Conservation (phyloP, 129 eudicot species). For the Rutidosis leptorrhynchoides region DNA sequence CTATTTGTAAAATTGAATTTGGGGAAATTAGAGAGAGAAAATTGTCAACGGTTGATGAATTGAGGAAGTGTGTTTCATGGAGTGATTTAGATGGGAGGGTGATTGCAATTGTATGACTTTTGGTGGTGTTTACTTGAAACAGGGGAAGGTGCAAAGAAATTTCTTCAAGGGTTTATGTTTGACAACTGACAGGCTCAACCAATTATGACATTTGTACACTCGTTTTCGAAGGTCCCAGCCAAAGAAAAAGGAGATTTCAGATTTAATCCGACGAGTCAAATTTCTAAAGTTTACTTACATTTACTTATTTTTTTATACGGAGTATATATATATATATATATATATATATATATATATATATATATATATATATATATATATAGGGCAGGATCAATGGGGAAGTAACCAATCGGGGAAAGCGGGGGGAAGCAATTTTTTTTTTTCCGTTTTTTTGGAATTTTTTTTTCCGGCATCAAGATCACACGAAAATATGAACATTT, state of each 20-base stretch:
- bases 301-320: too few relatives aligned
- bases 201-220: background rate
- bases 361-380: too few relatives aligned
- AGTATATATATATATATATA: too few relatives aligned
- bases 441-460: too few relatives aligned
- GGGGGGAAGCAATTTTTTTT: too few relatives aligned
- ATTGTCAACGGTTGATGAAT: background rate
- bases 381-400: too few relatives aligned
- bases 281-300: too few relatives aligned
- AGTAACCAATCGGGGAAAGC: too few relatives aligned
- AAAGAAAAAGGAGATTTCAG: background rate
- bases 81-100: background rate
- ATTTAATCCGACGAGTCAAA: too few relatives aligned
- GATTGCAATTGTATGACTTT: conserved; percentile 2
- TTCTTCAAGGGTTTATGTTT: conserved; percentile 4
- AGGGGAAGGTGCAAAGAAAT: conserved; percentile 4
- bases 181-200: background rate
- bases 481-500: too few relatives aligned
- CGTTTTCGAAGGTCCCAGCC: background rate
- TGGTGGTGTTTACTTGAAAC: background rate
- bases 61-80: background rate
- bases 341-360: too few relatives aligned
- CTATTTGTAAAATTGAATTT: conserved; percentile 12
- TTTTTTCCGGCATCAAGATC: too few relatives aligned
- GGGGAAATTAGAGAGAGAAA: conserved; percentile 11